These are phyloP conservation scores for Colletotrichum agaves DNA, from an alignment of 2,329 filamentous ascomycete genomes.

Conservation along the genomic window DNA sequence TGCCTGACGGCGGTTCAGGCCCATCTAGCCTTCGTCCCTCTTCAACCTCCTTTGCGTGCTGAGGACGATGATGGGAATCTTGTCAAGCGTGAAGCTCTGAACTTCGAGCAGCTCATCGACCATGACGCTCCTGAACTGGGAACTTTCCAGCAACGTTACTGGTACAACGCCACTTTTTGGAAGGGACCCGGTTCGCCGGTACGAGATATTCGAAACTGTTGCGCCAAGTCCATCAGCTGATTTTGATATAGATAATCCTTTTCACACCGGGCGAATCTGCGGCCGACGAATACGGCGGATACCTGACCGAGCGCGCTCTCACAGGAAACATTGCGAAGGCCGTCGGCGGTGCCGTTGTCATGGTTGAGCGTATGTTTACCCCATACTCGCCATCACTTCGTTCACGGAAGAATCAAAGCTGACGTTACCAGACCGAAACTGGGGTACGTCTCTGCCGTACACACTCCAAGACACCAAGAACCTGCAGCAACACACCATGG, in stretches of 20 bases:
- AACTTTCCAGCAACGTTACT: conserved; percentile 58
- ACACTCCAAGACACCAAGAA: conserved; percentile 60
- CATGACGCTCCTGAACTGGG: conserved; percentile 62
- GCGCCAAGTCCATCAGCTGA: background rate
- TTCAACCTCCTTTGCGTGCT: conserved; percentile 19
- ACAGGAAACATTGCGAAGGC: conserved; percentile 62
- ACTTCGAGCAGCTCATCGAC: conserved; percentile 67
- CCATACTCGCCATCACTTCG: conserved; percentile 8
- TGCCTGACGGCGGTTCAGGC: conserved; percentile 22
- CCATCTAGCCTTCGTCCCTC: conserved; percentile 19
- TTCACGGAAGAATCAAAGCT: background rate
- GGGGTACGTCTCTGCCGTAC: conserved; percentile 66
- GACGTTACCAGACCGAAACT: conserved; percentile 61
- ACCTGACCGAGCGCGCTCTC: conserved; percentile 60
- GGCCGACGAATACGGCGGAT: conserved; percentile 58
- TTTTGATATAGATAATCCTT: conserved; percentile 52
- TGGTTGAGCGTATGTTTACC: conserved; percentile 61
- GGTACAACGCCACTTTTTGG: conserved; percentile 63
- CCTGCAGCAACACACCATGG: conserved; percentile 63
- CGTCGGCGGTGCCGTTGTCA: conserved; percentile 62
- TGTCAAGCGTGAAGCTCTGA: conserved; percentile 19
- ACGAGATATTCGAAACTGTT: conserved; percentile 36
- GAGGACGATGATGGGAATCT: conserved; percentile 12
- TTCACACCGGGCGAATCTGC: conserved; percentile 64
- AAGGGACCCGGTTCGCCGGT: conserved; percentile 65